These are phyloP conservation scores for Terfezia claveryi DNA, from an alignment of 495 filamentous ascomycete species.

Conservation along the genomic window DNA sequence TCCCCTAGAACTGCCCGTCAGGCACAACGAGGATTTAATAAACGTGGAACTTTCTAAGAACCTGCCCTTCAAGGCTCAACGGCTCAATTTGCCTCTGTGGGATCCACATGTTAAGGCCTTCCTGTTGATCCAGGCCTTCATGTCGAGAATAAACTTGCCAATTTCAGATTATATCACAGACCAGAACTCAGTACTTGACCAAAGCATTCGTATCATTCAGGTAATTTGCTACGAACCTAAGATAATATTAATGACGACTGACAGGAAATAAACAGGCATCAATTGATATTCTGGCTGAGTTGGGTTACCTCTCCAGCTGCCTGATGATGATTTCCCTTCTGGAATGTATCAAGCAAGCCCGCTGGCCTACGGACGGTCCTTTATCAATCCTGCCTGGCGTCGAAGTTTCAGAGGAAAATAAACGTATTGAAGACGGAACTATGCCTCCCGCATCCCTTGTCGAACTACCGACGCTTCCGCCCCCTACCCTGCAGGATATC, in stretches of 20 bases:
- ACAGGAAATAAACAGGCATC: slow-evolving; percentile 58
- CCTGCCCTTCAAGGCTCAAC: slow-evolving; percentile 43
- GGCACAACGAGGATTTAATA: slow-evolving; percentile 97
- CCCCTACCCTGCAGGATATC: slow-evolving; percentile 2
- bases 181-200: slow-evolving; percentile 71
- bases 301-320: slow-evolving; percentile 54
- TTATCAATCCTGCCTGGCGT: slow-evolving; percentile 69
- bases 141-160: slow-evolving; percentile 75
- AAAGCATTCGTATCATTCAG: slow-evolving; percentile 83
- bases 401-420: slow-evolving; percentile 23
- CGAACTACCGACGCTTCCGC: slow-evolving; percentile 26
- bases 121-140: slow-evolving; percentile 78
- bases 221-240: slow-evolving; percentile 18
- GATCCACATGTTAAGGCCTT: slow-evolving; percentile 97
- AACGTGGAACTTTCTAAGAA: slow-evolving; percentile 75
- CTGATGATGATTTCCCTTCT: slow-evolving; percentile 64
- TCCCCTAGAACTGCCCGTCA: slow-evolving; percentile 60
- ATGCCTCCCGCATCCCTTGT: slow-evolving; percentile 16
- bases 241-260: slow-evolving; percentile 77
- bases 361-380: slow-evolving; percentile 70
- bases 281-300: slow-evolving; percentile 84
- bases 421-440: slow-evolving; percentile 15
- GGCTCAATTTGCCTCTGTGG: slow-evolving; percentile 68
- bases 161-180: slow-evolving; percentile 97
- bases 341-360: slow-evolving; percentile 73